phyloP scores from a whole-genome alignment of 192 early-diverging fungal species.

The Coemansia sp. region DNA sequence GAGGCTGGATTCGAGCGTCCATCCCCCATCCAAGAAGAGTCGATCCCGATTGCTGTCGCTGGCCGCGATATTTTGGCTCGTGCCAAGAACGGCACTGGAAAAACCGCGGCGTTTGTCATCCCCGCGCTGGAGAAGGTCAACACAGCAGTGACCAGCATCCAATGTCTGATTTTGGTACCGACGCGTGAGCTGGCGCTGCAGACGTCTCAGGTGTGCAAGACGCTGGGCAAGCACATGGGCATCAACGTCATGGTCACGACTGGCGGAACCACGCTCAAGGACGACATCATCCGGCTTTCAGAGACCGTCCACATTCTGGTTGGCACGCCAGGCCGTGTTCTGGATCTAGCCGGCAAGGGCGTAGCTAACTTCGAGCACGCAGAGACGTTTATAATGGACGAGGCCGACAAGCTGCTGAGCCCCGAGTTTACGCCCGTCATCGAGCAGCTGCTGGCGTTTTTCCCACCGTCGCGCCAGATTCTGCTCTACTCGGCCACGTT shows the following conservation, averaged over 20 bases:
- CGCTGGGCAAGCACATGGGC: slow-evolving; percentile 92
- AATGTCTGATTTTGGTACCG: slow-evolving; percentile 91
- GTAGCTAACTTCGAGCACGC: slow-evolving; percentile 90
- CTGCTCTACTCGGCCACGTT: slow-evolving; percentile 97
- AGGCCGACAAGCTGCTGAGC: slow-evolving; percentile 97
- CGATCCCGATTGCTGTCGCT: slow-evolving; percentile 94
- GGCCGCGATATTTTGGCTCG: slow-evolving; percentile 95
- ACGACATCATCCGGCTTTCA: slow-evolving; percentile 93
- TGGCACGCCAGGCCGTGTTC: slow-evolving; percentile 93
- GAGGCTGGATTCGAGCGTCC: slow-evolving; percentile 98
- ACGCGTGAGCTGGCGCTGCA: slow-evolving; percentile 97
- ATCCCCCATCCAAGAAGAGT: slow-evolving; percentile 98
- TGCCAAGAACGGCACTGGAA: slow-evolving; percentile 93
- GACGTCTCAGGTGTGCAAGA: slow-evolving; percentile 99
- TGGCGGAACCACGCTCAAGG: slow-evolving; percentile 96
- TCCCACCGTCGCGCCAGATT: slow-evolving; percentile 87
- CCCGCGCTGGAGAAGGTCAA: slow-evolving; percentile 94
- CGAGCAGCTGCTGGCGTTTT: slow-evolving; percentile 91
- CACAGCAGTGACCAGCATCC: slow-evolving; percentile 79
- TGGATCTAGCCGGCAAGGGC: slow-evolving; percentile 94
- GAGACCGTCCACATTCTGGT: slow-evolving; percentile 96
- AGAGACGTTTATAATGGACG: slow-evolving; percentile 96
- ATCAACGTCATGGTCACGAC: slow-evolving; percentile 99
- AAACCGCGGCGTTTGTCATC: slow-evolving; percentile 97
- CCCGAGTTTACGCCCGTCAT: slow-evolving; percentile 99